These are phyloP conservation scores for Pseudocercospora ulei DNA, from an alignment of 2,329 filamentous ascomycete genomes.

Conservation along the genomic window DNA sequence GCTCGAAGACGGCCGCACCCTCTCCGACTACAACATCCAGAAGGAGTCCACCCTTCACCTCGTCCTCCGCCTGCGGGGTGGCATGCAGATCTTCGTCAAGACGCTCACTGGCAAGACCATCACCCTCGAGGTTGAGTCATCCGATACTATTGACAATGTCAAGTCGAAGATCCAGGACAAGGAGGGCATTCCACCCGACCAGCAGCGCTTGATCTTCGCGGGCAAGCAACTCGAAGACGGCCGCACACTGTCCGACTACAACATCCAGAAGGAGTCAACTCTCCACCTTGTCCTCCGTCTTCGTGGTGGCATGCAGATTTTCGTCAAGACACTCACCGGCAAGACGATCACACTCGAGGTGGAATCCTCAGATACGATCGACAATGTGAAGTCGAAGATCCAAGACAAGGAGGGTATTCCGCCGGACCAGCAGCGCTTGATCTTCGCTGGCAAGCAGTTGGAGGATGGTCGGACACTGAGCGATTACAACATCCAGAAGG, in stretches of 20 bases:
- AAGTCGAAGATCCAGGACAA: constrained; percentile 99
- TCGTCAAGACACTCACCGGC: constrained; percentile 82
- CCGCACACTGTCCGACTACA: constrained; percentile 93
- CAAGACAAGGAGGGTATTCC: constrained; percentile 99
- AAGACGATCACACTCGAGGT: constrained; percentile 99
- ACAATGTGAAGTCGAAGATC: constrained; percentile 99
- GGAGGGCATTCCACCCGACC: constrained; percentile 96
- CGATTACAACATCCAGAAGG: constrained; percentile 99
- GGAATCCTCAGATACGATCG: constrained; percentile 98
- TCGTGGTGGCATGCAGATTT: constrained; percentile 60
- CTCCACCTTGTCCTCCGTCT: constrained; percentile 98
- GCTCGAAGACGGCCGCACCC: constrained; percentile 83
- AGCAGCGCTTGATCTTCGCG: constrained; percentile 97
- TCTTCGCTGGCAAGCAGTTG: constrained; percentile 99
- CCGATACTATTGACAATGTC: constrained; percentile 99
- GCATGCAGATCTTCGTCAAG: constrained; percentile 92
- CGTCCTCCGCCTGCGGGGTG: constrained; percentile 53
- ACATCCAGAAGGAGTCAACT: constrained; percentile 99
- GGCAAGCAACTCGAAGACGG: constrained; percentile 99
- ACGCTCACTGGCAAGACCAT: constrained; percentile 99
- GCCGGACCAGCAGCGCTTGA: constrained; percentile 97
- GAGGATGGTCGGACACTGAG: constrained; percentile 98
- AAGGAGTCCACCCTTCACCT: constrained; percentile 58
- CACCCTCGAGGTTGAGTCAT: constrained; percentile 98
- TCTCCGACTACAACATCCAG: constrained; percentile 90